Percentiles rank a stretch among this genome's conserved stretches.
Conservation (phyloP, 2,329 filamentous ascomycete genomes). For the Ophiostoma piceae region DNA sequence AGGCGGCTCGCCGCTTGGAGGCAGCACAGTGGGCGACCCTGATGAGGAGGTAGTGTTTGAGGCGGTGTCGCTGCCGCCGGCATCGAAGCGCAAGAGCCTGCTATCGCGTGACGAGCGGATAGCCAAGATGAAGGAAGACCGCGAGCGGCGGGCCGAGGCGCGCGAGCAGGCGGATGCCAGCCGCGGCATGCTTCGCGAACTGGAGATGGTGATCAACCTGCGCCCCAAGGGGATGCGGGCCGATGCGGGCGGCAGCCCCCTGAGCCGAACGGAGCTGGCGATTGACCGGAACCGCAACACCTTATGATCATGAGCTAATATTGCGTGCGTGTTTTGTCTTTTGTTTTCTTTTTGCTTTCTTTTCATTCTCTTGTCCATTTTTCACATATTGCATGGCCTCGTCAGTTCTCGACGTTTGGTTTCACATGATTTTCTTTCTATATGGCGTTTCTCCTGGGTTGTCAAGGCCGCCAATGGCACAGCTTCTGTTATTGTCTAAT, state of each 20-base stretch:
- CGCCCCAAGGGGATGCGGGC: constrained; percentile 24
- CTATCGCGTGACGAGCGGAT: constrained; percentile 85
- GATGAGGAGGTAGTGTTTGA: constrained; percentile 83
- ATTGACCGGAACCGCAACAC: constrained; percentile 19
- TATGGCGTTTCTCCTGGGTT: neutral
- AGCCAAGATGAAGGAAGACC: constrained; percentile 79
- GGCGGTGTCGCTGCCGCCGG: constrained; percentile 69
- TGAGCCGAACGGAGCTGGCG: neutral
- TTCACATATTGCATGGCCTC: neutral
- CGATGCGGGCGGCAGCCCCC: neutral
- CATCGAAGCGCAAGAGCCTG: constrained; percentile 55
- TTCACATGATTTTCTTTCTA: constrained; percentile 1
- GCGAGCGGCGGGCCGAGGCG: constrained; percentile 64
- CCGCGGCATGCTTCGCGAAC: constrained; percentile 83
- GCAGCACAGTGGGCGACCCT: constrained; percentile 41
- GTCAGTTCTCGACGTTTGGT: neutral
- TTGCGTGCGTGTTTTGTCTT: neutral
- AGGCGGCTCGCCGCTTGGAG: constrained; percentile 50
- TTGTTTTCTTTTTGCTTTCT: neutral
- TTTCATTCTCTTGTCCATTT: neutral
- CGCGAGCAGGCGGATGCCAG: constrained; percentile 74
- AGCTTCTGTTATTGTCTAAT: neutral
- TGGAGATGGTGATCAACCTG: constrained; percentile 78
- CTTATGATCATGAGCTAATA: constrained; percentile 16
- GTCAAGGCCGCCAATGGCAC: neutral